These are phyloP conservation scores for Chalciporus pseudorubinellus DNA, from an alignment of 768 basidiomycete species.

Conservation along the genomic window DNA sequence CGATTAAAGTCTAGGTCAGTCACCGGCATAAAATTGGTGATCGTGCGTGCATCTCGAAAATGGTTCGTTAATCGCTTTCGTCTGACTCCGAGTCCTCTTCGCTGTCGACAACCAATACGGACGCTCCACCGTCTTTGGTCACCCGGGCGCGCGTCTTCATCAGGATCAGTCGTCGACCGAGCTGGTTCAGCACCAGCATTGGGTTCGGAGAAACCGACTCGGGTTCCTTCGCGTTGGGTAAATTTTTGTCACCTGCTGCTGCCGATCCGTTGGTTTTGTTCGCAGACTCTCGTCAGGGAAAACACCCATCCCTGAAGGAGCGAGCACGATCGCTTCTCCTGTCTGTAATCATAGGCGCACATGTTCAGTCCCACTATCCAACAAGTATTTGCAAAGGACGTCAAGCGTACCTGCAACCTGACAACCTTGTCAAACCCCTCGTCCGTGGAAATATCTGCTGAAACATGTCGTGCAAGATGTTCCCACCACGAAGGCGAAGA, in stretches of 20 bases:
- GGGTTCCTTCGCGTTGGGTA: not conserved
- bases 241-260: not conserved
- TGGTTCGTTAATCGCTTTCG: no score
- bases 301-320: conserved; percentile 53
- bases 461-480: conserved; percentile 59
- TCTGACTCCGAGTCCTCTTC: no score
- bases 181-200: conserved; percentile 34
- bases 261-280: no score
- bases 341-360: conserved; percentile 40
- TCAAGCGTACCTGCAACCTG: conserved; percentile 47
- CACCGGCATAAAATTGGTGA: no score
- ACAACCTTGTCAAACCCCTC: conserved; percentile 64
- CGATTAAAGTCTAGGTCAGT: no score
- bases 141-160: conserved; percentile 57
- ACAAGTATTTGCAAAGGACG: not conserved
- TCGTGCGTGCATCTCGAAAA: no score
- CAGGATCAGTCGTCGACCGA: conserved; percentile 55
- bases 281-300: conserved; percentile 23
- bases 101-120: conserved; percentile 38
- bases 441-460: conserved; percentile 50
- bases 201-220: not conserved
- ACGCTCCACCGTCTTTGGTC: conserved; percentile 60
- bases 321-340: conserved; percentile 62
- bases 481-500: conserved; percentile 72
- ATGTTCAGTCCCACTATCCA: not conserved